Evolutionary conservation across 352 stramenopile species (phyloP).

Genomic region (Lagenidium sp.): DNA sequence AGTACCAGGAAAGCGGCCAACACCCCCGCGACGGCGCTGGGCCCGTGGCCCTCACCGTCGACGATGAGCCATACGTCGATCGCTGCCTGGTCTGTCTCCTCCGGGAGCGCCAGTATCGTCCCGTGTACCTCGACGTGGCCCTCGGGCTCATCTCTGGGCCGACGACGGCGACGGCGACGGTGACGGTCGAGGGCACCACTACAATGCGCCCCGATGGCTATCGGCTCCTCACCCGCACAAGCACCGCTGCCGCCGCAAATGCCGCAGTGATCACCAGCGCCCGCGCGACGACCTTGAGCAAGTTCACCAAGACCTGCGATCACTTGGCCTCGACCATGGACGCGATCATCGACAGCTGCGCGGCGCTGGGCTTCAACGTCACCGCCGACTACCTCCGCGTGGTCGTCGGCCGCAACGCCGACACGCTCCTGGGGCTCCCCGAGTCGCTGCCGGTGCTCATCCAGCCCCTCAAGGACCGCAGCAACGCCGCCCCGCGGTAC

Average conservation of each 20-base stretch:
- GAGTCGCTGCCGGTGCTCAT: conserved; percentile 30
- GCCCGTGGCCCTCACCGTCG: conserved; percentile 13
- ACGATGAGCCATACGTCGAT: conserved; percentile 42
- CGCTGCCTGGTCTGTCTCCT: conserved; percentile 34
- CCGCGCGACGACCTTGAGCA: too few relatives aligned
- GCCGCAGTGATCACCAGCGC: too few relatives aligned
- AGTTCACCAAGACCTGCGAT: conserved; percentile 13
- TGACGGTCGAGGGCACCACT: neutral
- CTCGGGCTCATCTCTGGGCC: conserved; percentile 14
- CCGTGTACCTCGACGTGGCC: conserved; percentile 21
- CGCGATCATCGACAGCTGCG: conserved; percentile 1
- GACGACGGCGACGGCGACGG: neutral
- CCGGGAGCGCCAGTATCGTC: conserved; percentile 23
- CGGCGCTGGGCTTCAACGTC: conserved; percentile 16
- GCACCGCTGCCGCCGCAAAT: too few relatives aligned
- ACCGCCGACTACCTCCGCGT: conserved; percentile 15
- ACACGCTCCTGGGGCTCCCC: conserved; percentile 16
- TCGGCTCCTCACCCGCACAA: too few relatives aligned
- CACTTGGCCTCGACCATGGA: conserved; percentile 10
- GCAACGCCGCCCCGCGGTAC: conserved; percentile 17
- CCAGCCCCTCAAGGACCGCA: conserved; percentile 35
- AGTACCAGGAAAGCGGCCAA: conserved; percentile 8
- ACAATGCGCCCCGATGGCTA: too few relatives aligned
- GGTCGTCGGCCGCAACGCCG: conserved; percentile 11
- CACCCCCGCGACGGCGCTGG: neutral